Conservation (phyloP, 768 basidiomycete genomes). For the Lanmaoa rubissima region DNA sequence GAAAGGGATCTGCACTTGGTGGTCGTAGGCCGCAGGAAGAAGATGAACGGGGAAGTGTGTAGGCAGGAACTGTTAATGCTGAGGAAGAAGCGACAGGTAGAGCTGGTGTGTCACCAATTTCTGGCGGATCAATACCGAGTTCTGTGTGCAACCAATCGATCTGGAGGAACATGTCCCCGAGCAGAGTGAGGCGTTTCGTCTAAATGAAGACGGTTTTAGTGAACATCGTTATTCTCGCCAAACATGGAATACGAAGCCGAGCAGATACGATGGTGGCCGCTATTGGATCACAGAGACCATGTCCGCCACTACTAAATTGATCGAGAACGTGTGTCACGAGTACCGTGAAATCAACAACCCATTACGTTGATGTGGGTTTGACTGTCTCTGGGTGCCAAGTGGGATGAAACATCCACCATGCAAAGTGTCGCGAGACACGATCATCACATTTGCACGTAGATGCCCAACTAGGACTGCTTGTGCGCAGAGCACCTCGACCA, state of each 20-base stretch:
- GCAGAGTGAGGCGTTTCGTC: conserved; percentile 64
- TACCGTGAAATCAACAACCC: neutral
- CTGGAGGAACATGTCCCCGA: conserved; percentile 65
- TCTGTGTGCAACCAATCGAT: conserved; percentile 84
- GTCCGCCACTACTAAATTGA: too few species aligned
- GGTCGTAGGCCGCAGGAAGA: conserved; percentile 30
- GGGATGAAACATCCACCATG: neutral
- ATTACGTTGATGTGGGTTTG: neutral
- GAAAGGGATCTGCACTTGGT: conserved; percentile 26
- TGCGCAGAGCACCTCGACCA: neutral
- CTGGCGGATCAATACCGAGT: conserved; percentile 69
- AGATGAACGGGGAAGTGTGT: conserved; percentile 44
- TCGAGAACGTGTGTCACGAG: neutral
- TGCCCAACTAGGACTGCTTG: neutral
- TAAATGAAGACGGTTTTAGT: conserved; percentile 27
- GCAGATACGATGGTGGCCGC: neutral
- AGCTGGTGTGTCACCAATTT: conserved; percentile 42
- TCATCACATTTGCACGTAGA: neutral
- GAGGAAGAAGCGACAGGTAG: conserved; percentile 33
- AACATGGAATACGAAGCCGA: neutral
- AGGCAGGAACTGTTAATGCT: conserved; percentile 39
- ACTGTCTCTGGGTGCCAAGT: neutral
- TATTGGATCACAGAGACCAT: neutral
- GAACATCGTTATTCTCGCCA: neutral
- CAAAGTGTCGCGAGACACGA: neutral